Conservation (phyloP, 2,329 filamentous ascomycete genomes). For the Cladophialophora carrionii region DNA sequence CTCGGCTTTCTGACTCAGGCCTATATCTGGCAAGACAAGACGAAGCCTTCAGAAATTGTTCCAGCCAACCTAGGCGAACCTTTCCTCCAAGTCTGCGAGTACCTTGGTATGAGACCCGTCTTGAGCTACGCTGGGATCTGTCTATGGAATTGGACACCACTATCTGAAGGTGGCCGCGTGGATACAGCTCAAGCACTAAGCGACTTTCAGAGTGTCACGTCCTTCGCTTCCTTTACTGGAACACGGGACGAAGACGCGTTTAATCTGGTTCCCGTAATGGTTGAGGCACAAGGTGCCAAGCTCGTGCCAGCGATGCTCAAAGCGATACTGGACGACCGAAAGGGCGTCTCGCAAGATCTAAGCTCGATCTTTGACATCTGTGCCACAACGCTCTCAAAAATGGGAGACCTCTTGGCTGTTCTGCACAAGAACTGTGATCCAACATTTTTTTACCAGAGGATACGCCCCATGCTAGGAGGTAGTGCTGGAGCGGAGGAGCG, state of each 20-base stretch:
- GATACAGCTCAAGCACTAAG: slow-evolving; percentile 9
- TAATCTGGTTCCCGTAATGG: slow-evolving; percentile 21
- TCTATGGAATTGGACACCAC: slow-evolving; percentile 23
- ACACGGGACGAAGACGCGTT: slow-evolving; percentile 29
- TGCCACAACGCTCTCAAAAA: slow-evolving; percentile 13
- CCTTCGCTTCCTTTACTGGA: slow-evolving; percentile 20
- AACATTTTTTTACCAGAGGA: slow-evolving; percentile 20
- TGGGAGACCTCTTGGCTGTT: slow-evolving; percentile 14
- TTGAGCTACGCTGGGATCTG: slow-evolving; percentile 23
- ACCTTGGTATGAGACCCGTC: slow-evolving; percentile 25
- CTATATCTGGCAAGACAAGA: slow-evolving; percentile 22
- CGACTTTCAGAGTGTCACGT: slow-evolving; percentile 16
- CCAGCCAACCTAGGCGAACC: slow-evolving; percentile 19
- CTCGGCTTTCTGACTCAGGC: slow-evolving; percentile 24
- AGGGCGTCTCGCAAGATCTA: slow-evolving; percentile 8
- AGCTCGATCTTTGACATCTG: slow-evolving; percentile 15
- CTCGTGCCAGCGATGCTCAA: slow-evolving; percentile 17
- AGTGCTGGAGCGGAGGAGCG: slow-evolving; percentile 11
- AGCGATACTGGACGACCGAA: slow-evolving; percentile 5
- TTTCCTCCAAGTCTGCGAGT: slow-evolving; percentile 23
- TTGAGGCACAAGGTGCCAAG: slow-evolving; percentile 15
- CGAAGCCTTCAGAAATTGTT: slow-evolving; percentile 11
- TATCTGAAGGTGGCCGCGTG: background rate
- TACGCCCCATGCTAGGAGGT: slow-evolving; percentile 25
- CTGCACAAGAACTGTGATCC: slow-evolving; percentile 22